phyloP scores from a whole-genome alignment of 805 yeast genomes.

The Ogataea kodamae region DNA sequence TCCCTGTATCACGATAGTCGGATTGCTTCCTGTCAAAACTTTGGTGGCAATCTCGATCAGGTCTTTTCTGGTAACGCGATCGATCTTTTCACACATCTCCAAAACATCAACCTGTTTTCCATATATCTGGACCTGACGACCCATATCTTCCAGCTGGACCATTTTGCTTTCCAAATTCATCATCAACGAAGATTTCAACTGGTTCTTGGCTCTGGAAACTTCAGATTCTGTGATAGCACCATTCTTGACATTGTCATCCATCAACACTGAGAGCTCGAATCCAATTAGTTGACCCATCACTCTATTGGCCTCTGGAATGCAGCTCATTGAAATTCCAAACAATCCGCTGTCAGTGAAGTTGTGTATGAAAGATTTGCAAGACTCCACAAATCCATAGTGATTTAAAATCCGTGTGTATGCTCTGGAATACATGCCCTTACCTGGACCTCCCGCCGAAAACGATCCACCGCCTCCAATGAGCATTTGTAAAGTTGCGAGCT shows the following conservation, averaged over 20 bases:
- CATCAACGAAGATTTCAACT: slow-evolving; percentile 77
- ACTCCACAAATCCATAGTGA: slow-evolving; percentile 87
- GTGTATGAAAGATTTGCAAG: slow-evolving; percentile 84
- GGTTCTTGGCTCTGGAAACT: slow-evolving; percentile 87
- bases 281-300: slow-evolving; percentile 78
- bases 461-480: slow-evolving; percentile 96
- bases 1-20: slow-evolving; percentile 91
- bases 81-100: slow-evolving; percentile 81
- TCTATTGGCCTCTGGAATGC: slow-evolving; percentile 83
- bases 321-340: slow-evolving; percentile 82
- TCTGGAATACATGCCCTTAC: slow-evolving; percentile 97
- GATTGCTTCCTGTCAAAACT: slow-evolving; percentile 68
- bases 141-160: slow-evolving; percentile 93
- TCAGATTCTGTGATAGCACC: slow-evolving; percentile 68
- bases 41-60: slow-evolving; percentile 69
- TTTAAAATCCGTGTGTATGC: slow-evolving; percentile 88
- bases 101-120: slow-evolving; percentile 68
- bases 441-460: slow-evolving; percentile 98
- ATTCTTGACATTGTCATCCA: slow-evolving; percentile 45
- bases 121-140: slow-evolving; percentile 88
- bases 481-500: slow-evolving; percentile 85
- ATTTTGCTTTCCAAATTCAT: slow-evolving; percentile 92
- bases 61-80: slow-evolving; percentile 61
- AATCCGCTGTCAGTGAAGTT: slow-evolving; percentile 87
- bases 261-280: slow-evolving; percentile 47